Base-by-base conservation (phyloP, 2,329 filamentous ascomycete species). In the Penicillium sp. region DNA sequence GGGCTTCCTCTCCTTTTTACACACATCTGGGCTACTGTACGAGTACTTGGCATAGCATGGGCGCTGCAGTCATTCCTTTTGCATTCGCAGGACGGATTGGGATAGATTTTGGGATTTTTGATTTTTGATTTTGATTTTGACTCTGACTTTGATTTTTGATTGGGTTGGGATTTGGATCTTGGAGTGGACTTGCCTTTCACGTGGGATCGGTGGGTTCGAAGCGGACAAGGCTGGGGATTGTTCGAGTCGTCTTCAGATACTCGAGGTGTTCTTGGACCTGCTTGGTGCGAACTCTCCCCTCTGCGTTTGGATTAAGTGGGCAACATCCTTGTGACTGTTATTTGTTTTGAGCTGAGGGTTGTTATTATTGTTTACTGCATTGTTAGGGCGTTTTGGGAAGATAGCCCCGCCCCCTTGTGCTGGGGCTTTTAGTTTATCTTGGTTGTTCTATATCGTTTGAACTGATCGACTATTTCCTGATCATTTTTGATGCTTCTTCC, bases 1-100 rank as follows among this genome's bases (percentile, higher is more conserved):
- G 65, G 67, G 64, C 59, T 71, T 67, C 54, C 72, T 67, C 67
- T 73, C 71, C 70, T 71, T 73, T 65, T 56, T 57, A 54, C 38
- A 55, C 41, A 59, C 52, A 62, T 57, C 64, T 69, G 67, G 69
- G 70, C 66, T 68, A 63, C 61, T 75, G 73, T 75, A 75, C 61
- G 67, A 73, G 58, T 69, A 75, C 60, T 63, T 69, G 63, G 72
- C 72, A 75, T 75, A 71, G 70, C 68, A 70, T 67, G 68, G 67
- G 67, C 65, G 72, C 71, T 73, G 72, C 73, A 68, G 70, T 74
- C 73, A 67, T 73, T 75, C 73, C 72, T 74, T 73, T 68, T 67
- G 61, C 64, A 71, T 69, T 72, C 63, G 71, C 71, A 71, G 72
- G 71, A 68, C 66, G 66, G 62, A 58, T 61, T 57, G 59, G 66